Evolutionary conservation across 2,329 filamentous ascomycete species (phyloP), one percentile per base, ranked within the genome.

Genomic region (Cladophialophora immunda): DNA sequence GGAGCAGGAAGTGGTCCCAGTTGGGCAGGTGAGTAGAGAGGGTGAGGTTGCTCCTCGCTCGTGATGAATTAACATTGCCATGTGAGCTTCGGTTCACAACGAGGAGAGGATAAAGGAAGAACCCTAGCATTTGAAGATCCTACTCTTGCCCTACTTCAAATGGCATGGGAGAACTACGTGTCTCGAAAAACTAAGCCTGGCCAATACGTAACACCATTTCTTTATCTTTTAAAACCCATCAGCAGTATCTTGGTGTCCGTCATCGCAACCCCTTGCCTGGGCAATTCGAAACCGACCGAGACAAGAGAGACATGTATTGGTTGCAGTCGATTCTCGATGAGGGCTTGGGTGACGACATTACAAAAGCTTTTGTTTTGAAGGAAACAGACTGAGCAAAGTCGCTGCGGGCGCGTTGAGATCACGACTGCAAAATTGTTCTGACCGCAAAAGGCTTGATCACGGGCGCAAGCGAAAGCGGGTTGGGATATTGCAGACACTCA

Each of bases 1-100:
- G 53, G 58, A 54, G 58, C 66, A 68, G 22, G 65, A 36, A 45
- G 45, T 65, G 22, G 32, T 52, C 17, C 66, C 62, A 7, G 17
- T 34, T 7, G 62, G 62, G 57, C 66, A 68, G 9, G n/a, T 52
- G 36, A 52, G 59, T 22, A 45, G 27, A 22, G 59, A 29, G 38
- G 52, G 34, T 25, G 45, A 47, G 7, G 50, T 29, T 19, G 45
- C 22, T 38, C 58, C 45, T 36, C 45, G 45, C 22, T 19, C 52
- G 22, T 52, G 27, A n/a, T 47, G 50, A 19, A 47, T 47, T 27
- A 17, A 34, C 6, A 25, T 32, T 6, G 52, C 29, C 32, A 27
- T 22, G 9, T 30, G 17, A 9, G 15, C 29, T 56, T 22, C n/a
- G 15, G 29, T 45, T 5, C 27, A 17, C 38, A 2, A 19, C 6